Base-by-base conservation (phyloP, 768 basidiomycete species). In the Collybiopsis luxurians region DNA sequence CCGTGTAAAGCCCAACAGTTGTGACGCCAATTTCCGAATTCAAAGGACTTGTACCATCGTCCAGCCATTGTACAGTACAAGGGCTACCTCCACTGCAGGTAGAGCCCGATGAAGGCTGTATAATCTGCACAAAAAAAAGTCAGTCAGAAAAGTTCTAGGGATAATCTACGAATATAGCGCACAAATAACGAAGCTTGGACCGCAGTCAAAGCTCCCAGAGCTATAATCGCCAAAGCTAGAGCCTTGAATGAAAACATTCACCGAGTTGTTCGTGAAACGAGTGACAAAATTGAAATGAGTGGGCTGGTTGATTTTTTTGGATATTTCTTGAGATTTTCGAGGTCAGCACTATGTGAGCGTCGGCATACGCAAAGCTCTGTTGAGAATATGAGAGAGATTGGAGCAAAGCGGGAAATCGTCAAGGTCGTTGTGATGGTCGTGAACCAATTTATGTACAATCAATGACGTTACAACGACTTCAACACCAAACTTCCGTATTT, bases 31-130 rank as follows among this genome's bases (percentile, higher is more conserved):
- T 78, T 31, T 63, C 56, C 5, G 71, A 40, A n/a, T 81, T 60
- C 17, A 82, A 66, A 2, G 89, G 89, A 1, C 55, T 36, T 10
- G 58, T 38, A 17, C 88, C 88, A 59, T 91, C 74, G 54, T 92
- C 89, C 1, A 82, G 57, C 88, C 87, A 91, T 44, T 73, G 56
- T 6, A 90, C 76, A 0, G 65, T 68, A 69, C 85, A 87, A 5
- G 77, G 59, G 59, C 81, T 67, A 11, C 82, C 84, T 24, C 73
- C 89, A 38, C 71, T 71, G 65, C 85, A 89, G 23, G 69, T 71
- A 11, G 78, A 71, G 50, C 71, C 60, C 19, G 19, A 13, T 39
- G 45, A 19, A 47, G 54, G 54, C 23, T 46, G 45, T 27, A 38
- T 36, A 23, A 47, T 21, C 44, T 55, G n/a, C n/a, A 42, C 11